Conservation (phyloP, 2,329 filamentous ascomycete species). For the Pezicula carpinea region DNA sequence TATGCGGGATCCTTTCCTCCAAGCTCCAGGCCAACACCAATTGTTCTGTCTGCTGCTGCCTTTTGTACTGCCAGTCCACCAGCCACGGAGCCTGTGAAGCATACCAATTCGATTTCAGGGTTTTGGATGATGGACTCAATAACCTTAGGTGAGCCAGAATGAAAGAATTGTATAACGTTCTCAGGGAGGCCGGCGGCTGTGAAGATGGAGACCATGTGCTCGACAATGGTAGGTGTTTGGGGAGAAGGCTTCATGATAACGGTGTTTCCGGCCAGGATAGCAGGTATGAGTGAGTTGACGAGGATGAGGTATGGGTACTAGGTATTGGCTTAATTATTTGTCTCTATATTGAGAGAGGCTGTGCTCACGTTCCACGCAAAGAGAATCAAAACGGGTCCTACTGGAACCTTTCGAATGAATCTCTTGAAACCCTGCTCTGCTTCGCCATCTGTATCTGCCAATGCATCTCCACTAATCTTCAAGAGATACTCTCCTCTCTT, state of each 20-base stretch:
- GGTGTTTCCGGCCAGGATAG: slow-evolving; percentile 83
- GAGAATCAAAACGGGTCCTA: slow-evolving; percentile 82
- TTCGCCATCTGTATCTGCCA: slow-evolving; percentile 79
- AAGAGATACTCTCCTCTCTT: slow-evolving; percentile 82
- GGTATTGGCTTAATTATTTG: background rate
- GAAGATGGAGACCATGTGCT: slow-evolving; percentile 77
- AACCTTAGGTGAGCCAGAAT: slow-evolving; percentile 72
- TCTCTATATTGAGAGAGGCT: background rate
- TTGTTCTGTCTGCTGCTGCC: slow-evolving; percentile 77
- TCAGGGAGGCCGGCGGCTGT: slow-evolving; percentile 73
- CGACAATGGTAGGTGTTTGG: slow-evolving; percentile 87
- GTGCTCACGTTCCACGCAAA: slow-evolving; percentile 89
- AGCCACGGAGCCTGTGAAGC: slow-evolving; percentile 90
- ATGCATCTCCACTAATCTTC: slow-evolving; percentile 72
- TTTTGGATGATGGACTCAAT: slow-evolving; percentile 77
- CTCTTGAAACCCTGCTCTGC: slow-evolving; percentile 83
- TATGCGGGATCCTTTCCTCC: slow-evolving; percentile 96
- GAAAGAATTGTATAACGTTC: slow-evolving; percentile 87
- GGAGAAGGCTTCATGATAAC: slow-evolving; percentile 94
- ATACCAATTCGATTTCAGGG: slow-evolving; percentile 73
- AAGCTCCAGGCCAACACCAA: slow-evolving; percentile 84
- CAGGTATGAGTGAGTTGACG: slow-evolving; percentile 87
- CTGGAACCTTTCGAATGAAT: slow-evolving; percentile 82
- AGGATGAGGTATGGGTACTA: slow-evolving; percentile 94
- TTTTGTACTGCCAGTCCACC: slow-evolving; percentile 82